These are phyloP conservation scores for Sonneratia alba DNA, from an alignment of 345 rosid genomes.

Conservation along the genomic window DNA sequence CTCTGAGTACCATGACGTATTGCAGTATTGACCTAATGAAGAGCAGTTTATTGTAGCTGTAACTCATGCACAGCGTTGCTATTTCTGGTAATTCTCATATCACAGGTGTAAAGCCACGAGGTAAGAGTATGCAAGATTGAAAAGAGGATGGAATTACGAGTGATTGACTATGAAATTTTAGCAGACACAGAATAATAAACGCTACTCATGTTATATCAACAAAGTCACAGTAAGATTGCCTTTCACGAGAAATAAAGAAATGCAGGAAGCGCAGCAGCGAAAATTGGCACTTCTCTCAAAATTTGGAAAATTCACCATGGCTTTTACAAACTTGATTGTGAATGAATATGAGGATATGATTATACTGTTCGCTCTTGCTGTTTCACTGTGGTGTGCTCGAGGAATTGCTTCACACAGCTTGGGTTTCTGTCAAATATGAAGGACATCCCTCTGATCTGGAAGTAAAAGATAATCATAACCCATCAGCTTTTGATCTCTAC, in stretches of 20 bases:
- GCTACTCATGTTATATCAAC: neutral
- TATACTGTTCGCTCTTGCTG: neutral
- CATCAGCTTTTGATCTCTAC: neutral
- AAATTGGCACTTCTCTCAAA: neutral
- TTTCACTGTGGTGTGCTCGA: neutral
- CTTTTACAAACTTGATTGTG: neutral
- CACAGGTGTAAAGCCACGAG: neutral
- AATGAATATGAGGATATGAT: neutral
- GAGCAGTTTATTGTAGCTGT: no score
- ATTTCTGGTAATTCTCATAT: neutral
- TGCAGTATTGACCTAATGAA: no score
- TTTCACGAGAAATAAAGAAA: neutral
- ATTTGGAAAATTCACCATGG: neutral
- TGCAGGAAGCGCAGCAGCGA: neutral
- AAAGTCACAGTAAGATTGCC: neutral
- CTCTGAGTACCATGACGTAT: neutral
- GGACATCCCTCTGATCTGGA: constrained; percentile 6
- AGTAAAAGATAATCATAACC: neutral
- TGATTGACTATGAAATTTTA: neutral
- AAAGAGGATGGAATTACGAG: neutral
- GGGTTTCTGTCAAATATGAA: constrained; percentile 1
- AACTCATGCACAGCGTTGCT: neutral
- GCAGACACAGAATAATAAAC: neutral
- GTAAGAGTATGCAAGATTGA: neutral
- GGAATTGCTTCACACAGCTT: constrained; percentile 2